Percentiles rank a stretch among this genome's conserved stretches.
Conservation (phyloP, 306 rosid species). For the Quercus agrifolia region DNA sequence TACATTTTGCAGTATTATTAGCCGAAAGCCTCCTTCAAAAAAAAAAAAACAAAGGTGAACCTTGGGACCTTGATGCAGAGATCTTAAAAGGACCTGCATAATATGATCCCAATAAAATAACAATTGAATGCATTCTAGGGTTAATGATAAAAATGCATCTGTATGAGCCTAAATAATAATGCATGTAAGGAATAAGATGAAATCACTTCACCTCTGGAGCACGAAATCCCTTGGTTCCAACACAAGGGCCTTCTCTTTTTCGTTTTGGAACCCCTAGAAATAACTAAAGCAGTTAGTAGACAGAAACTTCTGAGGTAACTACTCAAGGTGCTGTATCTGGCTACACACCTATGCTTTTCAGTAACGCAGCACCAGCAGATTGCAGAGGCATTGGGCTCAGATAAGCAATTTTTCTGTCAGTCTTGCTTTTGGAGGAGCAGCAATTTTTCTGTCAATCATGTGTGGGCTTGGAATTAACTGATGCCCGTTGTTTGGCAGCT, state of each 20-base stretch:
- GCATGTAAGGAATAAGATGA: not conserved
- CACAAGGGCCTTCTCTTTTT: conserved; percentile 68
- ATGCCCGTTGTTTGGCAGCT: conserved; percentile 24
- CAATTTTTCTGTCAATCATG: conserved; percentile 43
- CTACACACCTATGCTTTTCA: conserved; percentile 46
- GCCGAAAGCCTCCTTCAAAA: too few species aligned
- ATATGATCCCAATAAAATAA: not conserved
- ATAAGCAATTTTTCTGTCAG: conserved; percentile 32
- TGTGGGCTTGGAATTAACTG: conserved; percentile 11
- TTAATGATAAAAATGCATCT: too few species aligned
- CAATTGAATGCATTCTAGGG: too few species aligned
- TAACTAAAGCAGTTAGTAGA: conserved; percentile 2
- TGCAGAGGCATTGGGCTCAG: not conserved
- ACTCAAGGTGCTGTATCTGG: too few species aligned
- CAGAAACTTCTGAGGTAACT: not conserved
- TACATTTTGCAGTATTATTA: too few species aligned
- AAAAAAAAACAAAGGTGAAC: not conserved
- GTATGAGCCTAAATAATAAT: too few species aligned
- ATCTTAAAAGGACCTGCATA: conserved; percentile 60
- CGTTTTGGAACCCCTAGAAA: conserved; percentile 50
- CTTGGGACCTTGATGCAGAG: conserved; percentile 64
- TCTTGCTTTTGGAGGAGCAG: conserved; percentile 47
- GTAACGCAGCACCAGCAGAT: conserved; percentile 32
- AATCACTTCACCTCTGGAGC: conserved; percentile 64
- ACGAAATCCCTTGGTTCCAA: conserved; percentile 77